Percentiles rank a stretch among this genome's conserved stretches.
Conservation (phyloP, 345 rosid genomes). For the Excoecaria agallocha region DNA sequence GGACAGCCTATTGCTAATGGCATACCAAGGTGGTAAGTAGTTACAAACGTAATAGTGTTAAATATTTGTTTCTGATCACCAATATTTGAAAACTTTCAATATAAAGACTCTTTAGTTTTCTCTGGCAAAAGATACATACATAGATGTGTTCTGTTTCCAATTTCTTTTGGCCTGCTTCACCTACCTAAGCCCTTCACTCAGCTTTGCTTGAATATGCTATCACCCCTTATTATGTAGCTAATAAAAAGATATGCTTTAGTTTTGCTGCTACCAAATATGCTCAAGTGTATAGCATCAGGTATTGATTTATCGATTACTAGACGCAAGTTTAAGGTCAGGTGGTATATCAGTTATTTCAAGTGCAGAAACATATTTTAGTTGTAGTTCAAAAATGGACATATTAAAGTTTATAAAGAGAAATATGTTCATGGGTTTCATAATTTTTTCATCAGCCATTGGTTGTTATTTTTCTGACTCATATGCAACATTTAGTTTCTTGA, state of each 20-base stretch:
- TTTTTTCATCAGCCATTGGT: neutral
- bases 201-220: neutral
- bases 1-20: neutral
- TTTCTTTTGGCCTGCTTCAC: neutral
- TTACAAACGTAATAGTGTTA: neutral
- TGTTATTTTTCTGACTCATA: neutral
- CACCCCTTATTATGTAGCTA: neutral
- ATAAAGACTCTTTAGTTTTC: neutral
- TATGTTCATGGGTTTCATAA: neutral
- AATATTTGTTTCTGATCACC: neutral
- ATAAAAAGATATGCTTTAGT: neutral
- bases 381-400: neutral
- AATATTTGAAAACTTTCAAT: slow-evolving; percentile 1
- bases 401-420: neutral
- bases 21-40: neutral
- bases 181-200: neutral
- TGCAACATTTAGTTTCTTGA: neutral
- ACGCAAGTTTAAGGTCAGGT: neutral
- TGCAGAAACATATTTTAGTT: neutral
- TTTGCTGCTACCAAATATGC: neutral
- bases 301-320: slow-evolving; percentile 1
- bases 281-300: neutral
- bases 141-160: neutral
- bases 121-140: neutral
- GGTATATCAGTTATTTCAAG: neutral